phyloP scores from a whole-genome alignment of 164 flowering plant genomes.

The Pachysandra terminalis region DNA sequence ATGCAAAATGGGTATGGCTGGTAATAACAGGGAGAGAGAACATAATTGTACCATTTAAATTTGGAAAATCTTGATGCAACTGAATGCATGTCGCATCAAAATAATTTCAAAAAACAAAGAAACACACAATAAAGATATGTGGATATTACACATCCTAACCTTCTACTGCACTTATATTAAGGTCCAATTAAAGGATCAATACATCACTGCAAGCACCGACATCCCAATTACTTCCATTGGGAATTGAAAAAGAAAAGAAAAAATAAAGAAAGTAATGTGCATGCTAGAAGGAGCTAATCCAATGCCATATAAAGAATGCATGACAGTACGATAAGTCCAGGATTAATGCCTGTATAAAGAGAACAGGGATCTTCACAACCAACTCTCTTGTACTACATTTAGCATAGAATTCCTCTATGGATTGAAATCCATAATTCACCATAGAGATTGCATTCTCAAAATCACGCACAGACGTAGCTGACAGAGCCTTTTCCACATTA shows the following conservation, averaged over 20 bases:
- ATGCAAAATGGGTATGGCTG: no score
- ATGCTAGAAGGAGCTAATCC: not conserved
- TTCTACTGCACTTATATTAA: not conserved
- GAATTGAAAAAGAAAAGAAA: no score
- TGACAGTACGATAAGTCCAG: slow-evolving; percentile 7
- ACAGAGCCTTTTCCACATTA: slow-evolving; percentile 68
- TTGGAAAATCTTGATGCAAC: no score
- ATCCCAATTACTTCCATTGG: not conserved
- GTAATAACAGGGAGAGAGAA: no score
- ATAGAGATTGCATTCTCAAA: slow-evolving; percentile 82
- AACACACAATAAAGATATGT: no score
- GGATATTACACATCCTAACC: not conserved
- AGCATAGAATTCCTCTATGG: slow-evolving; percentile 77
- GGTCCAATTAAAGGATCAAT: not conserved
- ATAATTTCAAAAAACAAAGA: no score
- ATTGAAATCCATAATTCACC: slow-evolving; percentile 76
- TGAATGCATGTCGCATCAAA: no score
- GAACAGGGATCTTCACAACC: slow-evolving; percentile 81
- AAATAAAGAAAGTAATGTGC: no score
- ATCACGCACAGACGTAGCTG: slow-evolving; percentile 69
- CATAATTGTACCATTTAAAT: no score
- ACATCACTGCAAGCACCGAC: not conserved
- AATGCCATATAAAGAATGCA: not conserved
- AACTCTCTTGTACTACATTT: slow-evolving; percentile 60
- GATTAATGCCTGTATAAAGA: slow-evolving; percentile 80